Evolutionary conservation across 2,329 filamentous ascomycete species (phyloP), one percentile per base, ranked within the genome.

Genomic region (Exophiala alcalophila): DNA sequence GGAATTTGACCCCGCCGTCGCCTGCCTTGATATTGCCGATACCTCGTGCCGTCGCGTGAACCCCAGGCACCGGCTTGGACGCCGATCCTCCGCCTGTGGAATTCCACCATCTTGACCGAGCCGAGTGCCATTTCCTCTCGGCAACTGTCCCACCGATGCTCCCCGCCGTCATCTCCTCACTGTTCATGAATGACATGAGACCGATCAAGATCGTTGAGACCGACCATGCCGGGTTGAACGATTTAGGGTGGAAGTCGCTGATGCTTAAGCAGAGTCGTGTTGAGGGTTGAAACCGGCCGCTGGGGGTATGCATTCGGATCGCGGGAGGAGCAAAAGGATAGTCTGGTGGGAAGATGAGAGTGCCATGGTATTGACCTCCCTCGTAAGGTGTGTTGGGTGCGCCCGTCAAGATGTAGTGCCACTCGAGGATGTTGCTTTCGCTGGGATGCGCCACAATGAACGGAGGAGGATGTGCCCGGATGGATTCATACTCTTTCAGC

Each of bases 251-350:
- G 68, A 97, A 98, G 63, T 98, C 92, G 58, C 84, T 91, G 59
- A 98, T 98, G 61, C 86, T 94, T 33, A 98, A 83, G 61, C 92
- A 98, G 15, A 98, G 80, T 35, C 92, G 80, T 10, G 88, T 90
- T 2, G 85, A 92, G 2, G 90, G 88, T 64, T 95, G 88, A 70
- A 98, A 98, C 61, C 92, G 86, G 46, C 92, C 92, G 9, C 84
- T 91, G 2, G 92, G 92, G 0, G 92, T 98, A 73, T 97, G 92
- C 92, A 98, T 98, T 61, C 91, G 88, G 66, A 98, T 98, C 2
- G 92, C 89, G 4, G 92, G 92, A 21, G 92, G 92, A 9, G 90
- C 91, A 67, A 96, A 98, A 18, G 92, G 92, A 64, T 98, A 98
- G 72, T 96, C 90, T 6, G 90, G 80, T 11, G 92, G 92, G 66